Base-by-base conservation (phyloP, 2,329 filamentous ascomycete species). In the Graphium sp. region DNA sequence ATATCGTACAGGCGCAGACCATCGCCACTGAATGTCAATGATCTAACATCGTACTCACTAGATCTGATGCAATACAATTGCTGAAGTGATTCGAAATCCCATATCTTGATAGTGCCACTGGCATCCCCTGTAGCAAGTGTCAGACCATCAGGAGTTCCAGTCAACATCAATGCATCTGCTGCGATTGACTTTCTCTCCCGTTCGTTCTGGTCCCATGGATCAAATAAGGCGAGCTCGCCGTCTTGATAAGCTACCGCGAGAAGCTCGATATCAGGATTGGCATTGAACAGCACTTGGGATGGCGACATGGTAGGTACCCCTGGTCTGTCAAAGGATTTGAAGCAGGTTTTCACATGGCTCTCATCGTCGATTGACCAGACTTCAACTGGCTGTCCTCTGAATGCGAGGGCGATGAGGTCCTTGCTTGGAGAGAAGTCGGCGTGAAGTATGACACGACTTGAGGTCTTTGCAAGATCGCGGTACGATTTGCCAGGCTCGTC, bases 71-170 rank as follows among this genome's bases (percentile, higher is more conserved):
- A 31, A 24, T 40, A 41, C 5, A 41, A 22, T 5, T 37, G 22
- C 7, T 30, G 28, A 2, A 42, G 29, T 3, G 38, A 36, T 15
- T 40, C 38, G 16, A 41, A 42, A 14, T 40, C 39, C 40, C 38
- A 42, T 8, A 42, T 35, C 13, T 34, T 32, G 12, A 42, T 19
- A 7, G 31, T 34, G 4, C 38, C 38, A 4, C 20, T 26, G 5
- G 30, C 32, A 23, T 41, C 34, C 1, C 26, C 30, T 2, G 39
- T 42, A 8, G 33, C 40, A 24, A 41, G 24, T 3, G 36, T 41
- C 14, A 32, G 30, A 9, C 40, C 40, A 26, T 39, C 36, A 2
- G 31, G 35, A 12, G 40, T 39, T 20, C 34, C 38, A 2, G 38
- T 18, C 4, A n/a, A 32, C 35, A 5, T 35, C 39, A 6, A 36